phyloP scores from a whole-genome alignment of 1,284 basidiomycete species.

The Ceratobasidium papillatum region DNA sequence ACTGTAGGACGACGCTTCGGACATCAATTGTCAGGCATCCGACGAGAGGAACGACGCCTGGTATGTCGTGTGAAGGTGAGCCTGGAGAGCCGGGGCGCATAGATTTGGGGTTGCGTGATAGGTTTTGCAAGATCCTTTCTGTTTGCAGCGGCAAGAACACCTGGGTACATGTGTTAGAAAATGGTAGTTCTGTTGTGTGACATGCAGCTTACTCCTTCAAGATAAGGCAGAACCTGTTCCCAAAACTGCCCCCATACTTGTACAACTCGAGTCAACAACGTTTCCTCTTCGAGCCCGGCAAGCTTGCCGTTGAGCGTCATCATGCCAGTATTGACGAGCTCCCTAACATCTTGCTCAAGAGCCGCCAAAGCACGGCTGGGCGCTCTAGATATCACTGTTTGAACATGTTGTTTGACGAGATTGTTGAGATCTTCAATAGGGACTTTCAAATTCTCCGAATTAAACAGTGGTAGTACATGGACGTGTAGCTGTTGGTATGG shows the following conservation, averaged over 20 bases:
- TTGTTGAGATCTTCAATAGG: conserved; percentile 93
- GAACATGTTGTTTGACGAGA: conserved; percentile 80
- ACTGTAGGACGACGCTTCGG: conserved; percentile 76
- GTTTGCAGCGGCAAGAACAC: conserved; percentile 80
- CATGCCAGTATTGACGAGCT: conserved; percentile 88
- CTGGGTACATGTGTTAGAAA: conserved; percentile 52
- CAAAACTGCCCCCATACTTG: conserved; percentile 96
- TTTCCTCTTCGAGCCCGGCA: conserved; percentile 72
- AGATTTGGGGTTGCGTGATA: conserved; percentile 69
- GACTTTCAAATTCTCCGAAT: conserved; percentile 86
- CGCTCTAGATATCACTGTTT: conserved; percentile 54
- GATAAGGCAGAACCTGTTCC: conserved; percentile 88
- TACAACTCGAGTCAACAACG: conserved; percentile 78
- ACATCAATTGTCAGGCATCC: conserved; percentile 70
- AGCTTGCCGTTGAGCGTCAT: conserved; percentile 90
- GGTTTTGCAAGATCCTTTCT: conserved; percentile 69
- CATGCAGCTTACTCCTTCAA: conserved; percentile 74
- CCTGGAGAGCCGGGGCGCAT: conserved; percentile 56
- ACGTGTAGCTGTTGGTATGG: conserved; percentile 67
- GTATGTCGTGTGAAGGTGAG: conserved; percentile 19
- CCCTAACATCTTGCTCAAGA: conserved; percentile 81
- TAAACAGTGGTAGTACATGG: conserved; percentile 88
- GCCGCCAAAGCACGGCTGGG: conserved; percentile 55
- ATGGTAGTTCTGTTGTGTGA: neutral
- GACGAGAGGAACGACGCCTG: conserved; percentile 27